A percentile compares a stretch with the other conserved stretches of the same genome.
These are phyloP conservation scores for Erythrophleum ivorense DNA, from an alignment of 331 rosid genomes.

Conservation along the genomic window DNA sequence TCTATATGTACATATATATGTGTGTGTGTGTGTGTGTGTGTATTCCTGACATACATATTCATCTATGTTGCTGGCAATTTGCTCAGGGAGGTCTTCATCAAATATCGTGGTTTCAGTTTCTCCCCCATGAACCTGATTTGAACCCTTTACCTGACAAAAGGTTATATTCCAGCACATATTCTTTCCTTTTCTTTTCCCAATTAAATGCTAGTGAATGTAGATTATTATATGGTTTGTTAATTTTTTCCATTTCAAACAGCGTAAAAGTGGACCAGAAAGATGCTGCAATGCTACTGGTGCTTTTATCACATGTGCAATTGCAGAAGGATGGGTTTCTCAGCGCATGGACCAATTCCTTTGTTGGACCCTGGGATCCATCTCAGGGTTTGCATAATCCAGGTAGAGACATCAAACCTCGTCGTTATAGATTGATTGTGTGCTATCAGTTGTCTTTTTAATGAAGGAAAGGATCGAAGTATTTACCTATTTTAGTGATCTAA, in stretches of 20 bases:
- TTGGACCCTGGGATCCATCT: slow-evolving; percentile 99
- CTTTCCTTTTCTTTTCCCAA: slow-evolving; percentile 1
- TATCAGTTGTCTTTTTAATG: background rate
- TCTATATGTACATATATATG: background rate
- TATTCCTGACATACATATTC: background rate
- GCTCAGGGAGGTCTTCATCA: slow-evolving; percentile 87
- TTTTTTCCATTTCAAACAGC: slow-evolving; percentile 51
- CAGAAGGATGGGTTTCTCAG: slow-evolving; percentile 91
- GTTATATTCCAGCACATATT: slow-evolving; percentile 45
- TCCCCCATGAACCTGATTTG: slow-evolving; percentile 86
- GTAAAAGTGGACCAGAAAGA: slow-evolving; percentile 76
- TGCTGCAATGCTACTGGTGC: slow-evolving; percentile 83
- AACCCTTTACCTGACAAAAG: slow-evolving; percentile 77
- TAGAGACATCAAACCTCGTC: slow-evolving; percentile 47
- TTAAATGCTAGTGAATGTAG: background rate
- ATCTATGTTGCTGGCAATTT: slow-evolving; percentile 37
- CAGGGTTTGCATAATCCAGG: slow-evolving; percentile 99
- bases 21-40: background rate
- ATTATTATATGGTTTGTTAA: slow-evolving; percentile 8
- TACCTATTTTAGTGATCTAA: slow-evolving; percentile 35
- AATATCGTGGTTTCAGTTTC: slow-evolving; percentile 94
- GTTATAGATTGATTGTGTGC: slow-evolving; percentile 28
- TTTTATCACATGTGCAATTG: slow-evolving; percentile 86
- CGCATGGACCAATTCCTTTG: slow-evolving; percentile 96
- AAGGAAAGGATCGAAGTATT: slow-evolving; percentile 20